Base-by-base conservation (phyloP, 345 rosid genomes). In the Pugionium cornutum region DNA sequence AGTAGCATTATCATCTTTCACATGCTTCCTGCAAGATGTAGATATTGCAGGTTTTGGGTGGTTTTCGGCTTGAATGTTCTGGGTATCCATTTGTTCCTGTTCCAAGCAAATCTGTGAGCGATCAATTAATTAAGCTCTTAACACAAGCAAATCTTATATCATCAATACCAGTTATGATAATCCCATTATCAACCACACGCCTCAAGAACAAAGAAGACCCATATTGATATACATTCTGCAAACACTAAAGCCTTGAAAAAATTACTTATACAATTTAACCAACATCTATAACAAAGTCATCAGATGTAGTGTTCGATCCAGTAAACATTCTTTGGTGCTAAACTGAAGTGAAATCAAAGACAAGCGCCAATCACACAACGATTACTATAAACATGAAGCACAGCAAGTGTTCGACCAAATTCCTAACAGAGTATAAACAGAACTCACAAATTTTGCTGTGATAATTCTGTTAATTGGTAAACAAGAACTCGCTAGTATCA, bases 21-120 rank as follows among this genome's bases (percentile, higher is more conserved):
- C 70, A 75, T 77, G 76, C 87, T 74, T 84, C 28, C 92, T 79
- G 48, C 91, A 89, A 53, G 73, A 41, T 41, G 97, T 78, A 29
- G 95, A 78, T 60, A 74, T 6, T 4, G 62, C 73, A 5, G 83
- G 71, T 28, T 55, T 39, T 18, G 52, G 67, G 11, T 28, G 64
- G 57, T n/a, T 75, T 43, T 41, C 73, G 11, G 42, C 54, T 49
- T 72, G 66, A 40, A 32, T 54, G 45, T 37, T 57, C 44, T 64
- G 56, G 9, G 79, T 11, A 9, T 78, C 80, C 86, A 84, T 84
- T 42, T 50, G 44, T 36, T 54, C 33, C 68, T 70, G 56, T 35
- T 52, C 60, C 72, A 33, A 46, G 9, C 7, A 4, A 2, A 44
- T 34, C 0, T 34, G 18, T 18, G 18, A 18, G 18, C 18, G 18